phyloP scores from a whole-genome alignment of 345 rosid genomes.

The Rhodamnia rubescens region DNA sequence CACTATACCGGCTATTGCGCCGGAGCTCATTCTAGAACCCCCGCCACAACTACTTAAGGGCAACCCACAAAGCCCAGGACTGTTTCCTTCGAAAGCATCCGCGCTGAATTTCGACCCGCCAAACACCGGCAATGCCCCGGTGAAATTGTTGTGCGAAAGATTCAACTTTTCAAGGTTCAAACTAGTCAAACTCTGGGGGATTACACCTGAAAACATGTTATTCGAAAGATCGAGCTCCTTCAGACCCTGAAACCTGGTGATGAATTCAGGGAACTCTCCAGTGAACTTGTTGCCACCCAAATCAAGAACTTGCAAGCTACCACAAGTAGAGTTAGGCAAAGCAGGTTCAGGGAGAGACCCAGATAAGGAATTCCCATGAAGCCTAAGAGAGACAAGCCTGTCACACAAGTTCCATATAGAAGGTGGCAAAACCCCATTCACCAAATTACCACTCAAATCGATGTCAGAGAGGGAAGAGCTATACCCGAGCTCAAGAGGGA shows the following conservation, averaged over 20 bases:
- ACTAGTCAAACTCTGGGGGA: constrained; percentile 47
- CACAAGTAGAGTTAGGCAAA: constrained; percentile 67
- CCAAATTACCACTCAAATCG: constrained; percentile 56
- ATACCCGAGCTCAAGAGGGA: constrained; percentile 95
- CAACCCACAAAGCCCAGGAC: constrained; percentile 71
- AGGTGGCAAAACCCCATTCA: constrained; percentile 65
- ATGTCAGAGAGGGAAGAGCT: constrained; percentile 67
- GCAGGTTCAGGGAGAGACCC: constrained; percentile 77
- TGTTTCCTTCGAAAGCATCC: constrained; percentile 72
- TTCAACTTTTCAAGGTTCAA: constrained; percentile 57
- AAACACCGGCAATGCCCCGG: constrained; percentile 68
- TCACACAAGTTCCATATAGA: constrained; percentile 95
- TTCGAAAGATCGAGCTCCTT: constrained; percentile 77
- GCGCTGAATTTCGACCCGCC: constrained; percentile 50
- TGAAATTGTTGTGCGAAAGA: constrained; percentile 85
- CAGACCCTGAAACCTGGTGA: constrained; percentile 46
- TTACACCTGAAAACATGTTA: constrained; percentile 56
- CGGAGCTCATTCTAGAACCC: constrained; percentile 56
- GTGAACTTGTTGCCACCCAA: constrained; percentile 70
- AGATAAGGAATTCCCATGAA: constrained; percentile 57
- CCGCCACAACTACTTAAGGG: constrained; percentile 63
- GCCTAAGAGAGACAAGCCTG: constrained; percentile 44
- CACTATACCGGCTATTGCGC: constrained; percentile 92
- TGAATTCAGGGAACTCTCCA: constrained; percentile 69
- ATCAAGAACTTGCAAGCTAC: constrained; percentile 61